phyloP scores from a whole-genome alignment of 2,329 filamentous ascomycete genomes.

The Nemania serpens region DNA sequence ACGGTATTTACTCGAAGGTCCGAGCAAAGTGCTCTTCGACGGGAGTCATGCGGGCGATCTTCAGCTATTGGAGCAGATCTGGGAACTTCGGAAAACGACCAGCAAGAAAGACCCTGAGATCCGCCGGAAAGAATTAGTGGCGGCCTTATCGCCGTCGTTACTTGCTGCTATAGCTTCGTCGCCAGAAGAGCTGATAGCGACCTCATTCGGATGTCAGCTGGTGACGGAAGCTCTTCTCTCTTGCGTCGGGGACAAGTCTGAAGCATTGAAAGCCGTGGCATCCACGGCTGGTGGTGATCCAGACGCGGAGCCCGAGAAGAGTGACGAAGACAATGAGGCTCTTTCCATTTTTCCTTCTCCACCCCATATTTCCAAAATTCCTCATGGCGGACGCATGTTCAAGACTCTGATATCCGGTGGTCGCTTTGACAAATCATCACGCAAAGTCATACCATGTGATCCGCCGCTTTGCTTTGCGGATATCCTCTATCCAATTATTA shows the following conservation, averaged over 20 bases:
- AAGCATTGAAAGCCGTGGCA: constrained; percentile 73
- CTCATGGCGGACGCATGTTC: constrained; percentile 78
- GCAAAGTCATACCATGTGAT: constrained; percentile 71
- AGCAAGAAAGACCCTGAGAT: constrained; percentile 88
- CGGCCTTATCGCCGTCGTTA: constrained; percentile 73
- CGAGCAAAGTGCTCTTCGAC: constrained; percentile 65
- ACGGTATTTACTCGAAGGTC: constrained; percentile 78
- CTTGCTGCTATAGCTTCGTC: constrained; percentile 73
- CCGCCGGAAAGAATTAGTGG: constrained; percentile 76
- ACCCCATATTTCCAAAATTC: constrained; percentile 63
- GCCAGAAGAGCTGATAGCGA: constrained; percentile 70
- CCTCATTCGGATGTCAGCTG: constrained; percentile 85
- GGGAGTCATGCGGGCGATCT: constrained; percentile 67
- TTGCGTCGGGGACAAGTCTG: constrained; percentile 74
- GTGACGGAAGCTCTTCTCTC: constrained; percentile 81
- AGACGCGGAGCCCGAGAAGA: constrained; percentile 32
- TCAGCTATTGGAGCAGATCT: constrained; percentile 75
- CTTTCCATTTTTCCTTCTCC: constrained; percentile 34
- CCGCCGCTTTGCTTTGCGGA: constrained; percentile 81
- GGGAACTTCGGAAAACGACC: constrained; percentile 77
- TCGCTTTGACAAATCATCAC: constrained; percentile 75
- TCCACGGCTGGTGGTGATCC: constrained; percentile 64
- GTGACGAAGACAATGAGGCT: constrained; percentile 45
- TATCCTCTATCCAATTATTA: constrained; percentile 80
- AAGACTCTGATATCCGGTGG: constrained; percentile 91